These are phyloP conservation scores for Fusarium anthophilum DNA, from an alignment of 2,329 filamentous ascomycete genomes.

Conservation along the genomic window DNA sequence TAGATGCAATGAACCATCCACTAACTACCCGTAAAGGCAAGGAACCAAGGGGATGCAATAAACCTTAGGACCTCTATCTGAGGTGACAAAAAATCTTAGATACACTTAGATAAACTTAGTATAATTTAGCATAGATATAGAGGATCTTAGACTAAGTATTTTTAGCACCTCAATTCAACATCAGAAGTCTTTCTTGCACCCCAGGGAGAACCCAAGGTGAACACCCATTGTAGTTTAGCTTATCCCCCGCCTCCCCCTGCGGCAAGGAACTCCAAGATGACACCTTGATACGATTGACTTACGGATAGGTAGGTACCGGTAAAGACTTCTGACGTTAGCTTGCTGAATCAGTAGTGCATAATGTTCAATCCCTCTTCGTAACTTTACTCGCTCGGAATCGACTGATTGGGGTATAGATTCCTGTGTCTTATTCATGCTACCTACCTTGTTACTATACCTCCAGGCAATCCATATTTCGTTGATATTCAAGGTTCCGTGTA, in stretches of 20 bases:
- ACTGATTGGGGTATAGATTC: not conserved
- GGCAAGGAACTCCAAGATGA: slow-evolving; percentile 27
- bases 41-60: not conserved
- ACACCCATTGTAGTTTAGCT: slow-evolving; percentile 11
- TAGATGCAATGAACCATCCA: not conserved
- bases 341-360: not conserved
- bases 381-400: not conserved
- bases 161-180: no score
- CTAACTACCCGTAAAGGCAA: not conserved
- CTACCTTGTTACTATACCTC: not conserved
- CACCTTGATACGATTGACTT: slow-evolving; percentile 28
- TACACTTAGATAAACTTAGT: no score
- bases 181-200: no score
- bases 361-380: not conserved
- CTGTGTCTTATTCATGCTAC: not conserved
- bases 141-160: no score
- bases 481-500: not conserved
- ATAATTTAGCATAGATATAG: no score
- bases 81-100: no score
- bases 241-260: not conserved
- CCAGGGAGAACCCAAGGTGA: not conserved
- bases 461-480: not conserved
- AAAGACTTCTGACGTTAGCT: not conserved
- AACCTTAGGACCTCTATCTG: no score
- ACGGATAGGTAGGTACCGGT: not conserved